A percentile compares a stretch with the other conserved stretches of the same genome.
These are phyloP conservation scores for Vigna radiata DNA, from an alignment of 306 rosid species.

Conservation along the genomic window DNA sequence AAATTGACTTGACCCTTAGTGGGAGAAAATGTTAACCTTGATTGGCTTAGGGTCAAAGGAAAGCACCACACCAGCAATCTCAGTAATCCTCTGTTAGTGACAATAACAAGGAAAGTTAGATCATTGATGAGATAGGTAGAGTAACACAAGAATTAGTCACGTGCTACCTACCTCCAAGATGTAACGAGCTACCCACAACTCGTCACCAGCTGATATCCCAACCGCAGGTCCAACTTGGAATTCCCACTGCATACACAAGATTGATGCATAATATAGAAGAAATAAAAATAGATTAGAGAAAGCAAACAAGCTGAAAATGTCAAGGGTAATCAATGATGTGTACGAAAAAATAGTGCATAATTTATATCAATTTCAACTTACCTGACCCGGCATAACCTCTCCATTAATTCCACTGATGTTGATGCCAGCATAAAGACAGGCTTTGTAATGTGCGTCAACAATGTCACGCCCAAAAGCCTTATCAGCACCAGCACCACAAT, in stretches of 20 bases:
- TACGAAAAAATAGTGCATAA: neutral
- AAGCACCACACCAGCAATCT: conserved; percentile 82
- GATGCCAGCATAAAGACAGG: conserved; percentile 87
- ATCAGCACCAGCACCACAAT: conserved; percentile 83
- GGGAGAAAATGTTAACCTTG: conserved; percentile 51
- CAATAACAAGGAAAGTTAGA: conserved; percentile 20
- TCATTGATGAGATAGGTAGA: neutral
- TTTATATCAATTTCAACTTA: conserved; percentile 5
- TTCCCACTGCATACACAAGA: conserved; percentile 72
- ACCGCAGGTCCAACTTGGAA: conserved; percentile 97
- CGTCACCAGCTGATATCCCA: conserved; percentile 89
- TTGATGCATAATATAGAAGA: neutral
- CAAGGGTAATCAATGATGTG: neutral
- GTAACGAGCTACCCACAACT: conserved; percentile 93
- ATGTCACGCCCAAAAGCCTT: conserved; percentile 93
- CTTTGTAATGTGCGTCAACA: conserved; percentile 92
- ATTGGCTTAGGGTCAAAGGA: conserved; percentile 96
- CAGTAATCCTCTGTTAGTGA: conserved; percentile 81
- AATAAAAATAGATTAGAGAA: neutral
- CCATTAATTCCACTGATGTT: conserved; percentile 91
- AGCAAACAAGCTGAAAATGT: neutral
- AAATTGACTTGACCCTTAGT: too few species aligned
- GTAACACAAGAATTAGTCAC: neutral
- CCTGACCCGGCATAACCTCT: conserved; percentile 99
- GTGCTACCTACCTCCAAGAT: conserved; percentile 93